Base-by-base conservation (phyloP, 495 filamentous ascomycete genomes). In the Cercophora samala region DNA sequence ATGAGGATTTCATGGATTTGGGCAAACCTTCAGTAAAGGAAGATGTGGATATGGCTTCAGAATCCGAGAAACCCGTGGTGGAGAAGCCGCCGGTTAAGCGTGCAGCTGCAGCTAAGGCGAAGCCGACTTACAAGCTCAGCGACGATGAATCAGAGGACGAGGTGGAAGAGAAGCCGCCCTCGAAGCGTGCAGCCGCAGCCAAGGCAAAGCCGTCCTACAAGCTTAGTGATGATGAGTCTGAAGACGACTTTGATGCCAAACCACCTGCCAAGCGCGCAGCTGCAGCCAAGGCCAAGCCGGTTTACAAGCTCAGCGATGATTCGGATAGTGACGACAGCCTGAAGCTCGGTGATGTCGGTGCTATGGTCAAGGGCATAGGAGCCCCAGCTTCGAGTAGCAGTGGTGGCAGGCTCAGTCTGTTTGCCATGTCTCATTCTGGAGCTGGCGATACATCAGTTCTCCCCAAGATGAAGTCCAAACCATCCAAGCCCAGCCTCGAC, bases 331-430 rank as follows among this genome's bases (percentile, higher is more conserved):
- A 80, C 54, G 80, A 88, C 64, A 86, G 86, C 71, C 88, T 91
- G 67, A 79, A 91, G 76, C 87, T 97, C 62, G 90, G 90, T 58
- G 91, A 97, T 75, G 90, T 97, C 63, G 91, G 88, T 75, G 86
- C 86, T 65, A 88, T 97, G 87, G 93, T 97, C 71, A 97, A 97
- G 80, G 93, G 92, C 58, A 93, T 96, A 74, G 84, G 88, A 52
- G 85, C 79, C 64, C 77, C 81, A 21, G 74, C 75, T n/a, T 62
- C 68, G n/a, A 69, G 65, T 65, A 66, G 64, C 37, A 76, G 81
- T 29, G 84, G 69, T 76, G 88, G 68, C 75, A 86, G 84, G 60
- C 77, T 86, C 61, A 84, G 82, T 66, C 82, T 96, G 59, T 93
- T 95, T 76, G 86, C 89, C 66, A 89, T 86, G 78, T 83, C 83